Conservation (phyloP, 306 rosid genomes). For the Begonia peltatifolia region DNA sequence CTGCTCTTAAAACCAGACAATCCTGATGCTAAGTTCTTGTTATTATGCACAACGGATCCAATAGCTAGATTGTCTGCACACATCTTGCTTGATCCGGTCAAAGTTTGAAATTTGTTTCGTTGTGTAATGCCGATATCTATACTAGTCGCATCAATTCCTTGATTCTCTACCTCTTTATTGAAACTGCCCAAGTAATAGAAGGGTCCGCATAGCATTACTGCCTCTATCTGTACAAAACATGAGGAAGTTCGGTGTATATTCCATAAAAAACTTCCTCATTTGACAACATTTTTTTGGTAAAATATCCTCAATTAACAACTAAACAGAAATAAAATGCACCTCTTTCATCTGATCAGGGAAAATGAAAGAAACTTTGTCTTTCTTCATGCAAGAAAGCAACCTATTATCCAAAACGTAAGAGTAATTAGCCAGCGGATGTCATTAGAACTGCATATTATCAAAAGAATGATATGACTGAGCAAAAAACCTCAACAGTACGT, state of each 20-base stretch:
- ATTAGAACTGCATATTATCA: conserved; percentile 5
- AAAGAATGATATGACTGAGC: background rate
- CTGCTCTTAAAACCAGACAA: conserved; percentile 44
- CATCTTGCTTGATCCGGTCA: conserved; percentile 21
- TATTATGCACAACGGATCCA: conserved; percentile 11
- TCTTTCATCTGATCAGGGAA: conserved; percentile 44
- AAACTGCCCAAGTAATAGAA: conserved; percentile 8
- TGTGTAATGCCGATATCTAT: conserved; percentile 14
- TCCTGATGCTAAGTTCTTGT: conserved; percentile 17
- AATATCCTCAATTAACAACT: too few species aligned
- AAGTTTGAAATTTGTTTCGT: conserved; percentile 15
- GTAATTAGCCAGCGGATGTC: background rate
- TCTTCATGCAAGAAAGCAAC: conserved; percentile 46
- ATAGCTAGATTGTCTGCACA: conserved; percentile 13
- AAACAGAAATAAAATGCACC: conserved; percentile 25
- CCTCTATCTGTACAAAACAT: conserved; percentile 43
- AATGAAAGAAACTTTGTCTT: conserved; percentile 25
- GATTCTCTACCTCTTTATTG: conserved; percentile 19
- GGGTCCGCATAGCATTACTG: conserved; percentile 28
- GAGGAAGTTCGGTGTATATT: conserved; percentile 16
- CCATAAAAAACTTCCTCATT: conserved; percentile 11
- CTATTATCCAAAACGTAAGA: conserved; percentile 25
- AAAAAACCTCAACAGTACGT: conserved; percentile 38
- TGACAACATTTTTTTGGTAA: too few species aligned
- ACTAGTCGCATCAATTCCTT: conserved; percentile 7